These are phyloP conservation scores for Caryopteris hybrid DNA, from an alignment of 305 asterid species.

Conservation along the genomic window DNA sequence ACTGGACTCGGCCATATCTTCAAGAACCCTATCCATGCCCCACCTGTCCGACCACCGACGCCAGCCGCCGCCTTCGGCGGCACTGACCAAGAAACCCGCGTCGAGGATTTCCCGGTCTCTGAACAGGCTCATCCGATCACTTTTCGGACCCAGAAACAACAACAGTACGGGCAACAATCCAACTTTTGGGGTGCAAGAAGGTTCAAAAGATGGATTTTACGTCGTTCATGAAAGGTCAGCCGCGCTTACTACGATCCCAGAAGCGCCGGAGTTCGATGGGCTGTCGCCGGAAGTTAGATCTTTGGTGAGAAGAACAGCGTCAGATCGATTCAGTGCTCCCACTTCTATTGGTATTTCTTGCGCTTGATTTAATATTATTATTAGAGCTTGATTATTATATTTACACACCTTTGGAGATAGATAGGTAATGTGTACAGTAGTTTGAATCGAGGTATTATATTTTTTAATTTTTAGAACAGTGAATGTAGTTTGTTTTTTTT, in stretches of 20 bases:
- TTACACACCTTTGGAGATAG: no score
- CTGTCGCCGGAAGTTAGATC: conserved; percentile 58
- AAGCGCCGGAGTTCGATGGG: conserved; percentile 51
- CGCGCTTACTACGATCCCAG: conserved; percentile 58
- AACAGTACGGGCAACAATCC: neutral
- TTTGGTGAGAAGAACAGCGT: conserved; percentile 52
- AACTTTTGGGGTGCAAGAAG: neutral
- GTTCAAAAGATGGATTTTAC: conserved; percentile 31
- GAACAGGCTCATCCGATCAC: conserved; percentile 48
- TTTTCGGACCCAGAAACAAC: conserved; percentile 39
- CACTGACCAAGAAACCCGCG: conserved; percentile 28
- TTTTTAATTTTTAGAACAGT: no score
- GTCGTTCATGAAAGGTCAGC: conserved; percentile 22
- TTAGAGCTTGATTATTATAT: no score
- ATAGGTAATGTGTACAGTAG: no score
- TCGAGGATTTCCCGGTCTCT: conserved; percentile 50
- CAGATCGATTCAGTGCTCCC: conserved; percentile 38
- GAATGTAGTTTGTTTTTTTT: no score
- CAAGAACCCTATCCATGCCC: conserved; percentile 67
- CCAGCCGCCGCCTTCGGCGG: conserved; percentile 6
- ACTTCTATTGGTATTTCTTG: conserved; percentile 51
- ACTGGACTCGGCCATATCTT: conserved; percentile 60
- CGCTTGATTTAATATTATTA: no score
- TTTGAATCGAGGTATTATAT: no score
- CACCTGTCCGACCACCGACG: conserved; percentile 41